phyloP scores from a whole-genome alignment of 192 early-diverging fungal genomes.

The Mortierella alpina region DNA sequence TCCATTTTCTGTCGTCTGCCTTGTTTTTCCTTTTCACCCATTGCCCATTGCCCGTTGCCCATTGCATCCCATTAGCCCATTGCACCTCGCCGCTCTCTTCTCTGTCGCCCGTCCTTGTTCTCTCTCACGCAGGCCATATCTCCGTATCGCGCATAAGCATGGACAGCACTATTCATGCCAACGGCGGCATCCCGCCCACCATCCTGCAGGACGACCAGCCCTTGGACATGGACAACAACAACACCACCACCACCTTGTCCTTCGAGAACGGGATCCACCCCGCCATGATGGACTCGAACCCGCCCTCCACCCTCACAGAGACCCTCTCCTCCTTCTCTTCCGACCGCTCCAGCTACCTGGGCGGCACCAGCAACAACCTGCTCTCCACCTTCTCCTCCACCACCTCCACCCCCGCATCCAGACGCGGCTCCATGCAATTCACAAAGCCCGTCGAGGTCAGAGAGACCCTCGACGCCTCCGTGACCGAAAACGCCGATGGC shows the following conservation, averaged over 20 bases:
- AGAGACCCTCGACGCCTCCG: constrained; percentile 63
- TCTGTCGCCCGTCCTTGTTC: too few species aligned
- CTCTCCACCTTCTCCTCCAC: constrained; percentile 30
- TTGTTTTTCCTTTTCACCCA: too few species aligned
- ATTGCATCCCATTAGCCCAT: too few species aligned
- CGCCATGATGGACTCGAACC: constrained; percentile 25
- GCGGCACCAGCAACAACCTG: constrained; percentile 12
- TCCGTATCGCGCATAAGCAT: too few species aligned
- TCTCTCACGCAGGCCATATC: too few species aligned
- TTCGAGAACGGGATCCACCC: constrained; percentile 17
- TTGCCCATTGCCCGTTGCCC: too few species aligned
- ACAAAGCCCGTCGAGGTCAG: constrained; percentile 16
- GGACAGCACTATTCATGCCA: too few species aligned
- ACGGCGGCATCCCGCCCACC: background rate
- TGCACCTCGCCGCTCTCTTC: too few species aligned
- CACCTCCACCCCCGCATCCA: constrained; percentile 23
- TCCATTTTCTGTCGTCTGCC: too few species aligned
- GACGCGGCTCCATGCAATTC: constrained; percentile 39
- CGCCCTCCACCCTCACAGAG: constrained; percentile 32
- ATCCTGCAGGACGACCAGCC: constrained; percentile 25
- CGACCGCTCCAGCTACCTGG: constrained; percentile 8
- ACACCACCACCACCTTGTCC: constrained; percentile 19
- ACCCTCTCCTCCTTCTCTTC: constrained; percentile 48
- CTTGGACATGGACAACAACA: constrained; percentile 10
- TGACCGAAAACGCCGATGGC: constrained; percentile 78